These are phyloP conservation scores for Pseudogymnoascus sp. DNA, from an alignment of 2,329 filamentous ascomycete species.

Conservation along the genomic window DNA sequence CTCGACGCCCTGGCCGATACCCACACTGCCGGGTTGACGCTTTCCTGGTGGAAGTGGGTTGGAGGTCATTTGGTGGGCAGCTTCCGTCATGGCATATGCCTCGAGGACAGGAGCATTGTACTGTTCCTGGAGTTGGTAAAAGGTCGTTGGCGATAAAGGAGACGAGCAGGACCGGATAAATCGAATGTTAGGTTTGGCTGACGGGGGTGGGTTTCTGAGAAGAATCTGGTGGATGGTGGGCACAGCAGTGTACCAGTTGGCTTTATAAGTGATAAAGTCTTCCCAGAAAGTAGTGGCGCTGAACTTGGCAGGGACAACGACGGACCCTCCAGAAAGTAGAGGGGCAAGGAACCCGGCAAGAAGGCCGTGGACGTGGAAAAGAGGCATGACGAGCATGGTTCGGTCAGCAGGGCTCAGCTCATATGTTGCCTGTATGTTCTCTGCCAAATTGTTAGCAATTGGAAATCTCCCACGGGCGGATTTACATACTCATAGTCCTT, in stretches of 20 bases:
- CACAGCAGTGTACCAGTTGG: constrained; percentile 91
- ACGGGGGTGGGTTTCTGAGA: constrained; percentile 62
- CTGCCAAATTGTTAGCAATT: constrained; percentile 29
- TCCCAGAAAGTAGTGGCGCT: constrained; percentile 76
- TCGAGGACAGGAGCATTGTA: constrained; percentile 76
- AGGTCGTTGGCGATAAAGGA: constrained; percentile 71
- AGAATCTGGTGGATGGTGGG: constrained; percentile 88
- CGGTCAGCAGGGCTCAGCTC: constrained; percentile 60
- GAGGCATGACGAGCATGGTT: constrained; percentile 80
- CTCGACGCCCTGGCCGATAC: constrained; percentile 74
- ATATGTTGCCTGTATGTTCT: constrained; percentile 73
- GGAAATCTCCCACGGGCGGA: constrained; percentile 2
- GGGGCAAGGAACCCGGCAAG: constrained; percentile 74
- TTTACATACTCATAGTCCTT: constrained; percentile 61
- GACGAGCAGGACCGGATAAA: constrained; percentile 86
- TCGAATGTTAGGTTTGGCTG: constrained; percentile 61
- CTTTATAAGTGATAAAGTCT: constrained; percentile 63
- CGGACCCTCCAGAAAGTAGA: constrained; percentile 65
- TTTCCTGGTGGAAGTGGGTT: constrained; percentile 62
- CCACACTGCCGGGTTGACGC: constrained; percentile 73
- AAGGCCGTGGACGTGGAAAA: constrained; percentile 87
- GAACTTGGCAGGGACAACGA: constrained; percentile 70
- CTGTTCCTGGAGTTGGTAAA: constrained; percentile 66
- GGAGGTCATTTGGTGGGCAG: constrained; percentile 76
- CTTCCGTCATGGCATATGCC: constrained; percentile 90